Conservation (phyloP, 352 stramenopile species). For the Globisporangium ultimum region DNA sequence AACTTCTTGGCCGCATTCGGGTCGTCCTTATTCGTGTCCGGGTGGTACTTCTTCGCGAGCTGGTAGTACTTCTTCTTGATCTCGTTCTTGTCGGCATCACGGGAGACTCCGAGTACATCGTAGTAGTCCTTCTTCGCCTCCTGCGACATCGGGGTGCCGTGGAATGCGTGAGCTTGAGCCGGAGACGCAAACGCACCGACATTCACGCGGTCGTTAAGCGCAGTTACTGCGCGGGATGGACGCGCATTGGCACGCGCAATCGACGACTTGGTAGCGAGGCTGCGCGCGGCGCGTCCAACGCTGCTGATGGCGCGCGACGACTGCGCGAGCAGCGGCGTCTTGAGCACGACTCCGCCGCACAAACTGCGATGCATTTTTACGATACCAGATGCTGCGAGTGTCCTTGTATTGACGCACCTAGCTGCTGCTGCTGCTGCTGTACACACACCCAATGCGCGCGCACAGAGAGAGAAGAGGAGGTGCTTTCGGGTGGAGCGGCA, state of each 20-base stretch:
- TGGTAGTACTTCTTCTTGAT: slow-evolving; percentile 99
- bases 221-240: background rate
- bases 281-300: slow-evolving; percentile 7
- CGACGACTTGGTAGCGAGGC: slow-evolving; percentile 9
- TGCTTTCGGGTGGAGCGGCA: background rate
- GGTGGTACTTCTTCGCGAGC: slow-evolving; percentile 97
- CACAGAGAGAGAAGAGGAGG: too few relatives aligned
- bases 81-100: slow-evolving; percentile 89
- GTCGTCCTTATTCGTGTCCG: slow-evolving; percentile 96
- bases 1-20: slow-evolving; percentile 91
- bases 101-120: slow-evolving; percentile 91
- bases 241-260: background rate
- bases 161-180: slow-evolving; percentile 32
- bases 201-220: background rate
- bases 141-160: slow-evolving; percentile 54
- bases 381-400: background rate
- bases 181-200: slow-evolving; percentile 5
- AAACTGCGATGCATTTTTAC: slow-evolving; percentile 15
- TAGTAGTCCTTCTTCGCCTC: slow-evolving; percentile 95
- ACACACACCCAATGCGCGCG: background rate
- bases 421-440: background rate
- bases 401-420: too few relatives aligned
- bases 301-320: slow-evolving; percentile 11
- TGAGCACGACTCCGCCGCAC: slow-evolving; percentile 8
- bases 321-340: slow-evolving; percentile 13